Evolutionary conservation across 1,284 basidiomycete genomes (phyloP).

Genomic region (Mycena citricolor): DNA sequence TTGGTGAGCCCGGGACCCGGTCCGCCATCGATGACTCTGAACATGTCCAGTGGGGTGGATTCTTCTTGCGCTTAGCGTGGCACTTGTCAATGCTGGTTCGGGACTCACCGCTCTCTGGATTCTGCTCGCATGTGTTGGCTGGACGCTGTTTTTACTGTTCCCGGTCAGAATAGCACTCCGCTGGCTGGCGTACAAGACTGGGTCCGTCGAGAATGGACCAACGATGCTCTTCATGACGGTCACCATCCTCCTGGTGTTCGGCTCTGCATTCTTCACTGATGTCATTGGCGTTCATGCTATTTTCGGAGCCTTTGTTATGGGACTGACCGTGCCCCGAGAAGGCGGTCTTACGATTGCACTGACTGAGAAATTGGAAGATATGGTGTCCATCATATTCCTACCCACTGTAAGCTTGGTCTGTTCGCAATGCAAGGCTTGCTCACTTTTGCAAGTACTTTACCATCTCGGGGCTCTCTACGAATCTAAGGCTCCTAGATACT

Average conservation of each 20-base stretch:
- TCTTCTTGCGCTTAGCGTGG: slow-evolving; percentile 81
- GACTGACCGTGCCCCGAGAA: slow-evolving; percentile 90
- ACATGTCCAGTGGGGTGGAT: slow-evolving; percentile 60
- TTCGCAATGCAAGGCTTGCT: not conserved
- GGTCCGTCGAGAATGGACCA: slow-evolving; percentile 78
- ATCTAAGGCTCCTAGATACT: slow-evolving; percentile 80
- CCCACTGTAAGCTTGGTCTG: slow-evolving; percentile 62
- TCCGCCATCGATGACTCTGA: no score
- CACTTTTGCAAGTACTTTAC: slow-evolving; percentile 71
- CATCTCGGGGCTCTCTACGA: slow-evolving; percentile 84
- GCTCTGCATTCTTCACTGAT: slow-evolving; percentile 91
- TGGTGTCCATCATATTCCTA: slow-evolving; percentile 79
- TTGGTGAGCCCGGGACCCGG: no score
- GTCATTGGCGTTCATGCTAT: slow-evolving; percentile 93
- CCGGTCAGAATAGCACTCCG: slow-evolving; percentile 61
- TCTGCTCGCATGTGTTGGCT: slow-evolving; percentile 79
- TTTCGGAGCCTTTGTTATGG: slow-evolving; percentile 88
- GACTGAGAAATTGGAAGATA: slow-evolving; percentile 83
- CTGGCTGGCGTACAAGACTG: slow-evolving; percentile 78
- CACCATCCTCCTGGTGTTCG: slow-evolving; percentile 77
- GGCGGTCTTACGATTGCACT: slow-evolving; percentile 81
- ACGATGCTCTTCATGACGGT: slow-evolving; percentile 79
- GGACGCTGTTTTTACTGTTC: slow-evolving; percentile 79
- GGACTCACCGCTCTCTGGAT: slow-evolving; percentile 81
- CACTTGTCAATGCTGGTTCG: slow-evolving; percentile 82